Base-by-base conservation (phyloP, 176 grass and related monocot genomes). In the Tuctoria greenei region DNA sequence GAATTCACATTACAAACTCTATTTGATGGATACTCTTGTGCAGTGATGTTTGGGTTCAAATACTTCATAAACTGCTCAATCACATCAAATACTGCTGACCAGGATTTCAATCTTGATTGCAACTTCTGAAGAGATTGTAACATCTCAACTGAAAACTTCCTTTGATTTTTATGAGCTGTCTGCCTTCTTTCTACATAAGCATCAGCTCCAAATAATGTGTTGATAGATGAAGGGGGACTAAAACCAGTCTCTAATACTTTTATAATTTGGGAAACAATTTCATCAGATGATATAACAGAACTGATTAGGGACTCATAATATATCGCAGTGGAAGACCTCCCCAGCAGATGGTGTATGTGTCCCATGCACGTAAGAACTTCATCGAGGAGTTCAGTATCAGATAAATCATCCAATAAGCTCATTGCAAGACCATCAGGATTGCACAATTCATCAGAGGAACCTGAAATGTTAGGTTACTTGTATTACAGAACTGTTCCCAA, bases 131-230 rank as follows among this genome's bases (percentile, higher is more conserved):
- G 79, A 82, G 91, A 93, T 57, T 90, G 83, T 78, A 94, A 71
- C 80, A 98, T 98, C 77, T 98, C 91, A 72, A 94, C 91, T 65
- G 91, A 85, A 87, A 98, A 98, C 79, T 88, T 98, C 76, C 95
- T 89, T 77, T 94, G 95, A 71, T 71, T 88, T 86, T 70, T 98
- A 62, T 98, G 91, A 69, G 86, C 74, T 14, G 57, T 73, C 73
- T 94, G 81, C 73, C 81, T 89, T 84, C 86, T 94, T 78, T 79
- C 84, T 64, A 87, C 76, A 79, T 91, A 87, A 88, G 86, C 80
- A 90, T 94, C 91, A 15, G 55, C 66, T 66, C 95, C 95, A 72
- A 92, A 64, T 92, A 89, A 86, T 69, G 86, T 43, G 76, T 77
- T 71, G 51, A 98, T 82, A 73, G 89, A 85, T 37, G 89, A 67